phyloP scores from a whole-genome alignment of 305 asterid species.

The Fraxinus sp. region DNA sequence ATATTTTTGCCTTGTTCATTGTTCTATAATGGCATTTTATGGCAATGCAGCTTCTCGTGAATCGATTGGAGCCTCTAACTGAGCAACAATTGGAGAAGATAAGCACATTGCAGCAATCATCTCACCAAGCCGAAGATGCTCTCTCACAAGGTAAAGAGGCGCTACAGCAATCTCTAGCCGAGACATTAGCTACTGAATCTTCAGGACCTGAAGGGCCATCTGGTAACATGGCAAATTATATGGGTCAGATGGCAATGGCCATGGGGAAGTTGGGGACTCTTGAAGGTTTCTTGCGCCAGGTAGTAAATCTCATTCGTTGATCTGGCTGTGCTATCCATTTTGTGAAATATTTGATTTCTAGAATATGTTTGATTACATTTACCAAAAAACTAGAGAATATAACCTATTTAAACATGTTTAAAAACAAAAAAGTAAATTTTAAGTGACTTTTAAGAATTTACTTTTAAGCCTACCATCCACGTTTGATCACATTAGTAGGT shows the following conservation, averaged over 20 bases:
- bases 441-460: neutral
- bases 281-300: constrained; percentile 82
- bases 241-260: constrained; percentile 84
- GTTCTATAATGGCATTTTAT: neutral
- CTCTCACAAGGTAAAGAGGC: constrained; percentile 78
- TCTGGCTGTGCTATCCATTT: neutral
- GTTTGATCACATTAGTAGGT: neutral
- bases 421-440: neutral
- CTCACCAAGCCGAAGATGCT: constrained; percentile 73
- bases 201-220: constrained; percentile 43
- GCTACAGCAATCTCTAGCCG: constrained; percentile 63
- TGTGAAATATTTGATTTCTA: neutral
- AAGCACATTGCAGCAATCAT: constrained; percentile 59
- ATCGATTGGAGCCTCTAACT: constrained; percentile 64
- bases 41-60: constrained; percentile 50
- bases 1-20: neutral
- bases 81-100: constrained; percentile 59
- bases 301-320: constrained; percentile 9
- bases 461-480: neutral
- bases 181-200: constrained; percentile 62
- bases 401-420: neutral
- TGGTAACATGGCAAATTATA: constrained; percentile 70
- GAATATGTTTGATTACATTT: neutral
- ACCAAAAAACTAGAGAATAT: neutral
- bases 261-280: constrained; percentile 82